phyloP scores from a whole-genome alignment of 257 asterid species.

The Jaltomata sinuosa region DNA sequence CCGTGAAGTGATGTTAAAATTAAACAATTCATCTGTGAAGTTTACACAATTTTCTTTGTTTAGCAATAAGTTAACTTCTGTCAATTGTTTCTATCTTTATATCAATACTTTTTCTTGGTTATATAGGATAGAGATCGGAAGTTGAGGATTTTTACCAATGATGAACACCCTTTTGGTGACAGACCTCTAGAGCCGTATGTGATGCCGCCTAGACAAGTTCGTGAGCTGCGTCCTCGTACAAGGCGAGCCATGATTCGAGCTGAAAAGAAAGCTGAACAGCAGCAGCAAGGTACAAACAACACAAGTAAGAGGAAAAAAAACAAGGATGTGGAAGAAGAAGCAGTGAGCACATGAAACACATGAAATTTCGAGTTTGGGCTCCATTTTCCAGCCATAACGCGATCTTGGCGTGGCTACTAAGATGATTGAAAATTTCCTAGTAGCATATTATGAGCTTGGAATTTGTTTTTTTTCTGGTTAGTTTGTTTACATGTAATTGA shows the following conservation, averaged over 20 bases:
- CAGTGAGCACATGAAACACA: slow-evolving; percentile 21
- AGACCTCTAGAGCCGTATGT: slow-evolving; percentile 53
- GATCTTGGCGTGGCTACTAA: neutral
- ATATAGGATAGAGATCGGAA: slow-evolving; percentile 82
- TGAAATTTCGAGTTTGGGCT: neutral
- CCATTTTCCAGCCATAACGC: neutral
- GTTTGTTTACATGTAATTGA: neutral
- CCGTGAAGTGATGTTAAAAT: neutral
- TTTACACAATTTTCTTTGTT: neutral
- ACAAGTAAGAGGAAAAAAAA: slow-evolving; percentile 57
- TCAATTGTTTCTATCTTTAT: neutral
- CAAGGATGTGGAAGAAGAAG: slow-evolving; percentile 30
- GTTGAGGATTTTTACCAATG: slow-evolving; percentile 76
- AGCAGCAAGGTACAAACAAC: slow-evolving; percentile 36
- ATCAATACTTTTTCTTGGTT: neutral
- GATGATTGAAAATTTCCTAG: neutral
- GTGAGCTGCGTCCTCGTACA: slow-evolving; percentile 87
- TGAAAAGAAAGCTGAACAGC: slow-evolving; percentile 82
- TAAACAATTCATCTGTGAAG: neutral
- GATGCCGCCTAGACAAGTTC: slow-evolving; percentile 88
- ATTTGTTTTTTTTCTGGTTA: neutral
- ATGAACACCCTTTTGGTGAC: slow-evolving; percentile 86
- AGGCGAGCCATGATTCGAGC: slow-evolving; percentile 89
- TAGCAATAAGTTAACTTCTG: neutral
- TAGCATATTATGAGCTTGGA: neutral